These are phyloP conservation scores for peach (Prunus persica) DNA, from an alignment of 306 rosid species.

Conservation along the genomic window DNA sequence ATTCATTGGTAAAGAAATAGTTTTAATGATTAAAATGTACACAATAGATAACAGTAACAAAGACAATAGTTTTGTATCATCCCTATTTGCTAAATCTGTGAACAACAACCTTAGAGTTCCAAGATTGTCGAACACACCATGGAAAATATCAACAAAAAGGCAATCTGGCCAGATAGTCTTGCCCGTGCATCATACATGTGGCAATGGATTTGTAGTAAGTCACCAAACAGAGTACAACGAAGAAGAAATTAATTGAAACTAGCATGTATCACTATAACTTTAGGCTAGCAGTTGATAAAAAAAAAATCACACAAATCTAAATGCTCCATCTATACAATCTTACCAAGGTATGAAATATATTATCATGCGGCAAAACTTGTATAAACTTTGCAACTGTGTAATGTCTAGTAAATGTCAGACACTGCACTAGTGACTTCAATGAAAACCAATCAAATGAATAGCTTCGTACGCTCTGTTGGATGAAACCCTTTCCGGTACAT, in stretches of 20 bases:
- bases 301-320: neutral
- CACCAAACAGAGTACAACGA: neutral
- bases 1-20: neutral
- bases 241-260: neutral
- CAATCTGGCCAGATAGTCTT: neutral
- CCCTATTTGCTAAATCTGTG: neutral
- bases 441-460: constrained; percentile 17
- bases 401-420: constrained; percentile 3
- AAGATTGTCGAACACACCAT: neutral
- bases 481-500: constrained; percentile 52
- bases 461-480: constrained; percentile 21
- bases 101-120: neutral
- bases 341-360: constrained; percentile 1
- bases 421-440: neutral
- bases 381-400: constrained; percentile 18
- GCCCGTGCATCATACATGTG: neutral
- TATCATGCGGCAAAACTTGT: constrained; percentile 37
- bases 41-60: neutral
- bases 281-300: constrained; percentile 1
- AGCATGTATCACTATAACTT: neutral
- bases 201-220: neutral
- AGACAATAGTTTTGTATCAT: too few relatives aligned
- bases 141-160: neutral
- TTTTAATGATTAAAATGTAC: neutral
- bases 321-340: neutral